Percentiles rank a stretch among this genome's conserved stretches.
Conservation (phyloP, 352 stramenopile species). For the Blastocystis sp. region DNA sequence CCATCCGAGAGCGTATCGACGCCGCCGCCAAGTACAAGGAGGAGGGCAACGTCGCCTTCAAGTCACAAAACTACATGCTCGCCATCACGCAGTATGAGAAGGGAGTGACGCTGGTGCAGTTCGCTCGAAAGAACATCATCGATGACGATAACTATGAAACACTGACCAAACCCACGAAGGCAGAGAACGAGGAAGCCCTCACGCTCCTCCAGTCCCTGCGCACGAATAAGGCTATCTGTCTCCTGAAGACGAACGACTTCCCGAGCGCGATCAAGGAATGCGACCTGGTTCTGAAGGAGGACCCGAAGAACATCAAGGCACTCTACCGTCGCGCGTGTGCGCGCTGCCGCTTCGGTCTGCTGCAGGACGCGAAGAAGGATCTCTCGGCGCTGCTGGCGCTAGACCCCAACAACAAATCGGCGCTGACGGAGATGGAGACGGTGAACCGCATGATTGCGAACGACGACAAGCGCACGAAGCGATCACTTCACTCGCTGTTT, state of each 20-base stretch:
- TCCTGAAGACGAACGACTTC: conserved; percentile 62
- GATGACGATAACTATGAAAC: conserved; percentile 47
- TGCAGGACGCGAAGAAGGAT: conserved; percentile 65
- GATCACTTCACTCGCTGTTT: conserved; percentile 27
- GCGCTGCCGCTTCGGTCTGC: conserved; percentile 67
- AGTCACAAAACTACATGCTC: conserved; percentile 60
- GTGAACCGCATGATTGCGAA: not conserved
- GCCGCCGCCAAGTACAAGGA: conserved; percentile 57
- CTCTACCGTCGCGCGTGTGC: conserved; percentile 69
- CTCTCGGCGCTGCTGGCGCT: conserved; percentile 2
- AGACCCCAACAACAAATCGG: conserved; percentile 46
- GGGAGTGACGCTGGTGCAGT: conserved; percentile 55
- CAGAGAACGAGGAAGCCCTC: conserved; percentile 8
- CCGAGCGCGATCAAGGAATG: conserved; percentile 56
- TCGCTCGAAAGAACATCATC: not conserved
- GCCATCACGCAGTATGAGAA: conserved; percentile 60
- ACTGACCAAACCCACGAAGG: conserved; percentile 33
- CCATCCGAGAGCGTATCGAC: conserved; percentile 3
- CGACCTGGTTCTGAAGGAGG: conserved; percentile 61
- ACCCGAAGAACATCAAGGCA: conserved; percentile 71
- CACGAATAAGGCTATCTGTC: conserved; percentile 61
- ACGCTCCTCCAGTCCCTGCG: conserved; percentile 12
- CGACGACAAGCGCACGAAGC: conserved; percentile 36
- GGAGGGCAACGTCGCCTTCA: conserved; percentile 62
- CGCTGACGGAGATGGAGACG: not conserved